These are phyloP conservation scores for Auriscalpium orientale DNA, from an alignment of 768 basidiomycete genomes.

Conservation along the genomic window DNA sequence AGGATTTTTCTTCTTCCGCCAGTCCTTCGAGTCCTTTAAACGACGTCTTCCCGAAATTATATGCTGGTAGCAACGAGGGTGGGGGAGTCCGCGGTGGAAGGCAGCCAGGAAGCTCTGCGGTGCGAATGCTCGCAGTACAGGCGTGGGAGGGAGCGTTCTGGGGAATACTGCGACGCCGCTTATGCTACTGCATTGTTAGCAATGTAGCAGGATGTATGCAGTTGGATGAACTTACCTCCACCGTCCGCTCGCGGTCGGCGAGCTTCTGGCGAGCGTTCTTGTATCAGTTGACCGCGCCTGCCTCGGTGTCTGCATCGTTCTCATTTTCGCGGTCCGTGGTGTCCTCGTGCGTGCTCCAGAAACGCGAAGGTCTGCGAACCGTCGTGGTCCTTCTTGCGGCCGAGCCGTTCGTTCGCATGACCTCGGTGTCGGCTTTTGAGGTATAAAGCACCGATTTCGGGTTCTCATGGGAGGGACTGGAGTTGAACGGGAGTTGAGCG, in stretches of 20 bases:
- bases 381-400: slow-evolving; percentile 43
- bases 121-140: slow-evolving; percentile 27
- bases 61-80: slow-evolving; percentile 22
- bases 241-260: slow-evolving; percentile 72
- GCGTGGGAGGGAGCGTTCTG: slow-evolving; percentile 36
- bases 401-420: slow-evolving; percentile 89
- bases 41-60: slow-evolving; percentile 16
- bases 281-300: slow-evolving; percentile 53
- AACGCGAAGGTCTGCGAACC: slow-evolving; percentile 72
- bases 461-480: slow-evolving; percentile 38
- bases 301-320: slow-evolving; percentile 35
- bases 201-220: slow-evolving; percentile 12
- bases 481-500: slow-evolving; percentile 21
- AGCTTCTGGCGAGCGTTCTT: slow-evolving; percentile 56
- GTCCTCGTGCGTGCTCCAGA: slow-evolving; percentile 52
- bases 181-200: slow-evolving; percentile 26
- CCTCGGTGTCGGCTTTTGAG: slow-evolving; percentile 32
- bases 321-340: slow-evolving; percentile 43
- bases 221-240: slow-evolving; percentile 48
- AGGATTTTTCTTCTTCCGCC: slow-evolving; percentile 28
- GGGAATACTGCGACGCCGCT: slow-evolving; percentile 29
- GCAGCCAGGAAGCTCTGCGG: slow-evolving; percentile 36
- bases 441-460: slow-evolving; percentile 18
- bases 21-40: slow-evolving; percentile 17
- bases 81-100: slow-evolving; percentile 29